A percentile compares a stretch with the other conserved stretches of the same genome.
phyloP scores from a whole-genome alignment of 306 rosid genomes.

The Acmispon strigosus region DNA sequence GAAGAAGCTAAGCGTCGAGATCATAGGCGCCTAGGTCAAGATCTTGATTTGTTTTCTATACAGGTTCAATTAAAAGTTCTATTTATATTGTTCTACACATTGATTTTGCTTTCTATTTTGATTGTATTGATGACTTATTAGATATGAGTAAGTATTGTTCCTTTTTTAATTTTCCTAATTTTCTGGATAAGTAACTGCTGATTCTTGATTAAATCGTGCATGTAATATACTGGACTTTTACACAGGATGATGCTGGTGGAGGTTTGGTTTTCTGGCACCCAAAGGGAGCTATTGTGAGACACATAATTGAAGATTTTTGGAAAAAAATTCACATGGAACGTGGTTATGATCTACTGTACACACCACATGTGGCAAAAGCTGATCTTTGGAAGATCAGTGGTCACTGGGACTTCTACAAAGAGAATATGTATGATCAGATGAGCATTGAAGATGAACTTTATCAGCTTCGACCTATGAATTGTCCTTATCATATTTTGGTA shows the following conservation, averaged over 20 bases:
- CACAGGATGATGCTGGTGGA: constrained; percentile 94
- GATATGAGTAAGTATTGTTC: background rate
- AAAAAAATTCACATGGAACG: constrained; percentile 64
- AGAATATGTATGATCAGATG: constrained; percentile 96
- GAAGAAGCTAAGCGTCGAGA: constrained; percentile 97
- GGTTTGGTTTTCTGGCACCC: constrained; percentile 99
- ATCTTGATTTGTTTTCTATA: constrained; percentile 93
- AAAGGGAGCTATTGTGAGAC: constrained; percentile 89
- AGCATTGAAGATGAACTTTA: constrained; percentile 78
- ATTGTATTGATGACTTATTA: background rate
- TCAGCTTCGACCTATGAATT: constrained; percentile 99
- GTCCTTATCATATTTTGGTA: constrained; percentile 88
- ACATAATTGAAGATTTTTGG: constrained; percentile 89
- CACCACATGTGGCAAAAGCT: constrained; percentile 97
- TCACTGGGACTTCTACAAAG: constrained; percentile 86
- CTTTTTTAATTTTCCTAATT: constrained; percentile 3
- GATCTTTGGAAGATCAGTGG: constrained; percentile 99
- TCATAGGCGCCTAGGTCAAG: constrained; percentile 92
- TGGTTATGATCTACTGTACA: constrained; percentile 83
- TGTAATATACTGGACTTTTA: constrained; percentile 17
- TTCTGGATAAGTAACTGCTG: constrained; percentile 5
- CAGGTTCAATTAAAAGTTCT: constrained; percentile 46
- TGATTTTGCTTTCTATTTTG: constrained; percentile 15
- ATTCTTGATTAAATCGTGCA: constrained; percentile 14
- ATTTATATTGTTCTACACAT: background rate